Evolutionary conservation across 2,329 filamentous ascomycete genomes (phyloP).

Genomic region (Fusarium pseudoanthophilum): DNA sequence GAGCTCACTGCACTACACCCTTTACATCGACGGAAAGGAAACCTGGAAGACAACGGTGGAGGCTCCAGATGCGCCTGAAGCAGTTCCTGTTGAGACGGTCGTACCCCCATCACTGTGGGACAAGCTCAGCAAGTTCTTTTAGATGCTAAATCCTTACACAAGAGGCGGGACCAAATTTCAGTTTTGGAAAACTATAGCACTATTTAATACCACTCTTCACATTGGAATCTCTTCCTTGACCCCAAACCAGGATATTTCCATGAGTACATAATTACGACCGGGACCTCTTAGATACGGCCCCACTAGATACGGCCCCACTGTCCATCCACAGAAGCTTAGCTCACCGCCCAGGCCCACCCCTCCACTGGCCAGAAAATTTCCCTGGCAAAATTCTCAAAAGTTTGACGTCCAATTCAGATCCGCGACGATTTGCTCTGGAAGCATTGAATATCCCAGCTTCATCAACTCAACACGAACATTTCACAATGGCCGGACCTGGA

Average conservation of each 20-base stretch:
- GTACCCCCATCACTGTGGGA: slow-evolving; percentile 59
- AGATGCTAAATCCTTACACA: background rate
- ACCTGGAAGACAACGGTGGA: slow-evolving; percentile 74
- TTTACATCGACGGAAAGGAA: slow-evolving; percentile 85
- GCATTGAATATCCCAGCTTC: slow-evolving; percentile 13
- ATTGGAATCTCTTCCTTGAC: background rate
- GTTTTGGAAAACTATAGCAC: background rate
- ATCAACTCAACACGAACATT: slow-evolving; percentile 21
- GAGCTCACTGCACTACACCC: slow-evolving; percentile 79
- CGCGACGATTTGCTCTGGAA: slow-evolving; percentile 23
- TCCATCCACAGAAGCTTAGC: slow-evolving; percentile 22
- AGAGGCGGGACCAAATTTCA: background rate
- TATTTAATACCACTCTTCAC: slow-evolving; percentile 1
- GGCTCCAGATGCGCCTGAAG: slow-evolving; percentile 51
- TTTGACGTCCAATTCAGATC: slow-evolving; percentile 35
- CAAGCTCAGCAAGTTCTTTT: slow-evolving; percentile 46
- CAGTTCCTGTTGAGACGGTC: slow-evolving; percentile 41
- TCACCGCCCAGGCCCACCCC: slow-evolving; percentile 43
- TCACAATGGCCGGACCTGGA: slow-evolving; percentile 48
- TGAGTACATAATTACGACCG: background rate
- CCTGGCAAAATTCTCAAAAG: slow-evolving; percentile 45
- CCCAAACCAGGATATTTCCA: background rate
- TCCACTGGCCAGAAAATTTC: slow-evolving; percentile 43
- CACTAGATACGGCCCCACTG: slow-evolving; percentile 15
- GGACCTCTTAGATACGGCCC: slow-evolving; percentile 1